Conservation (phyloP, 139 green algal species). For the Micromonas pusilla region DNA sequence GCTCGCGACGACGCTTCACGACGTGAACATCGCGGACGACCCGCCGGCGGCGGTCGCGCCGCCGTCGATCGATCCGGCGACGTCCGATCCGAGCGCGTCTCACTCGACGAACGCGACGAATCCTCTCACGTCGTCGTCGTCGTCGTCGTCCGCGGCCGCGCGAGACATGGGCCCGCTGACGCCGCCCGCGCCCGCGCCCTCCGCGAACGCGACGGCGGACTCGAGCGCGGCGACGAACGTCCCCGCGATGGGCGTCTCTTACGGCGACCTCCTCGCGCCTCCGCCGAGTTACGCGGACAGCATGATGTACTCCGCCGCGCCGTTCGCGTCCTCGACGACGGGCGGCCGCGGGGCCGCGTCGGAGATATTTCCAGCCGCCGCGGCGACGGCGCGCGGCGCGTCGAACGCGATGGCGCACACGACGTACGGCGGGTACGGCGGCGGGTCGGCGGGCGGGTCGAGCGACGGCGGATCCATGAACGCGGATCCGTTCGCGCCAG, state of each 20-base stretch:
- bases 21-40: neutral
- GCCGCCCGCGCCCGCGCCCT: neutral
- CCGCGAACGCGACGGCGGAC: neutral
- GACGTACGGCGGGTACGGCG: neutral
- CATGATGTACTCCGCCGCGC: conserved; percentile 21
- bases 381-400: neutral
- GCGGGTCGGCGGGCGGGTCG: too few relatives aligned
- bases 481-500: too few relatives aligned
- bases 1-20: neutral
- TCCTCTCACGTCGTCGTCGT: neutral
- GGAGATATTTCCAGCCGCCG: neutral
- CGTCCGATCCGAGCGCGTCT: neutral
- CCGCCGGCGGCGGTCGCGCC: too few relatives aligned
- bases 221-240: neutral
- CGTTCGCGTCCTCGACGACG: too few relatives aligned
- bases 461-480: too few relatives aligned
- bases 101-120: neutral
- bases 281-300: conserved; percentile 7
- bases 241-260: neutral
- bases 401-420: neutral
- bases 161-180: too few relatives aligned
- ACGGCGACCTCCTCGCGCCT: conserved; percentile 18
- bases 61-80: too few relatives aligned
- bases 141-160: neutral
- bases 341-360: neutral